These are phyloP conservation scores for Hyaloperonospora arabidopsidis DNA, from an alignment of 352 stramenopile genomes.

Conservation along the genomic window DNA sequence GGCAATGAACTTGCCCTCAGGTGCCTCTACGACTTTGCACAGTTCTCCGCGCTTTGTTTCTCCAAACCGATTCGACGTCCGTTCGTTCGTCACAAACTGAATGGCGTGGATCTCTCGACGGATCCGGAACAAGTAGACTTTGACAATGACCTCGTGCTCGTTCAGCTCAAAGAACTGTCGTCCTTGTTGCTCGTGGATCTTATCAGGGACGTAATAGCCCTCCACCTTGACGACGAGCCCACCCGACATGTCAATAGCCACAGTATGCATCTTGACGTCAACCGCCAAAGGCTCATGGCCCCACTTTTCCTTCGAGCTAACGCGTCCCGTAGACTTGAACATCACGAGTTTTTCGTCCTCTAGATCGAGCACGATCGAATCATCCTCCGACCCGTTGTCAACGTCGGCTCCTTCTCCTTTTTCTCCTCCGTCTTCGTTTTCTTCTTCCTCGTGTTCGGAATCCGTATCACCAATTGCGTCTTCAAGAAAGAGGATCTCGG, in stretches of 20 bases:
- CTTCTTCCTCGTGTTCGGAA: conserved; percentile 22
- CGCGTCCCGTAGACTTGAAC: conserved; percentile 17
- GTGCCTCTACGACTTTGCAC: conserved; percentile 27
- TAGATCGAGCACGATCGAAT: conserved; percentile 14
- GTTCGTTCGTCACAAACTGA: conserved; percentile 22
- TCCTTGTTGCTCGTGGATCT: not conserved
- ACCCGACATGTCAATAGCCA: conserved; percentile 14
- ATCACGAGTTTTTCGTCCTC: conserved; percentile 16
- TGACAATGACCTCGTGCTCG: conserved; percentile 18
- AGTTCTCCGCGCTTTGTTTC: conserved; percentile 18
- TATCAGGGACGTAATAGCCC: conserved; percentile 7
- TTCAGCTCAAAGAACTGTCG: conserved; percentile 10
- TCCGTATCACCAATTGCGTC: conserved; percentile 26
- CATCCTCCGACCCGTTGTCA: conserved; percentile 15
- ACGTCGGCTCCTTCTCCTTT: too few relatives aligned
- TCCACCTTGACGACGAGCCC: conserved; percentile 18
- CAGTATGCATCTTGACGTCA: conserved; percentile 13
- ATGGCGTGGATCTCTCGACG: conserved; percentile 26
- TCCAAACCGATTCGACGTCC: conserved; percentile 22
- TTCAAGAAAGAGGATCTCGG: conserved; percentile 30
- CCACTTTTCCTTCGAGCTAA: conserved; percentile 20
- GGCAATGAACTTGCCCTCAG: conserved; percentile 22
- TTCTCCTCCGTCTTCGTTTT: conserved; percentile 1
- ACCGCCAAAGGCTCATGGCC: conserved; percentile 11
- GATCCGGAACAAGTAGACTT: conserved; percentile 23